A percentile compares a stretch with the other conserved stretches of the same genome.
These are phyloP conservation scores for Botryotinia globosa DNA, from an alignment of 2,329 filamentous ascomycete species.

Conservation along the genomic window DNA sequence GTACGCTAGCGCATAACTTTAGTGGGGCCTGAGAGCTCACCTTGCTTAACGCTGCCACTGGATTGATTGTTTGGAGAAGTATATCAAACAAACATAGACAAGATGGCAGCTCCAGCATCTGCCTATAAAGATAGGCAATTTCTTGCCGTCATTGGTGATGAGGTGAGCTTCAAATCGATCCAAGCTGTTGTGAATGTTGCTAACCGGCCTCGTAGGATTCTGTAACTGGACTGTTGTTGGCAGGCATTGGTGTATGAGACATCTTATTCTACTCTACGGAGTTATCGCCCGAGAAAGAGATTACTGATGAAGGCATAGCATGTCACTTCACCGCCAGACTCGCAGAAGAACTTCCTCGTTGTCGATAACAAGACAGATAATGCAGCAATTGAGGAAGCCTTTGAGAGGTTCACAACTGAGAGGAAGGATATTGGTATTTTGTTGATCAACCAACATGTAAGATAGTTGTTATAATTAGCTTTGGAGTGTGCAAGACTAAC, in stretches of 20 bases:
- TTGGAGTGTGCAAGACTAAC: neutral
- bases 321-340: slow-evolving; percentile 82
- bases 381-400: slow-evolving; percentile 81
- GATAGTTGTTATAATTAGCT: slow-evolving; percentile 30
- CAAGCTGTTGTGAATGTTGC: slow-evolving; percentile 19
- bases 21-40: slow-evolving; percentile 19
- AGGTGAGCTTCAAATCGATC: slow-evolving; percentile 53
- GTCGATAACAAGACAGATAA: slow-evolving; percentile 93
- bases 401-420: slow-evolving; percentile 82
- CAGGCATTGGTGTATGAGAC: slow-evolving; percentile 80
- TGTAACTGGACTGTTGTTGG: slow-evolving; percentile 90
- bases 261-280: neutral
- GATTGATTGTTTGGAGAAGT: slow-evolving; percentile 18
- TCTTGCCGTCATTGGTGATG: slow-evolving; percentile 95
- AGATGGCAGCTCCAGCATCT: slow-evolving; percentile 58
- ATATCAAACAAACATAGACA: slow-evolving; percentile 15
- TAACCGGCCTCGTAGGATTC: slow-evolving; percentile 66
- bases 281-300: neutral
- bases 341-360: slow-evolving; percentile 96
- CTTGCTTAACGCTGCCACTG: slow-evolving; percentile 17
- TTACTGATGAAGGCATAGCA: slow-evolving; percentile 56
- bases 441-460: slow-evolving; percentile 95
- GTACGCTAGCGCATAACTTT: slow-evolving; percentile 12
- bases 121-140: slow-evolving; percentile 85
- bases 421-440: slow-evolving; percentile 96